Base-by-base conservation (phyloP, 305 asterid species). In the Nicotiana rustica region DNA sequence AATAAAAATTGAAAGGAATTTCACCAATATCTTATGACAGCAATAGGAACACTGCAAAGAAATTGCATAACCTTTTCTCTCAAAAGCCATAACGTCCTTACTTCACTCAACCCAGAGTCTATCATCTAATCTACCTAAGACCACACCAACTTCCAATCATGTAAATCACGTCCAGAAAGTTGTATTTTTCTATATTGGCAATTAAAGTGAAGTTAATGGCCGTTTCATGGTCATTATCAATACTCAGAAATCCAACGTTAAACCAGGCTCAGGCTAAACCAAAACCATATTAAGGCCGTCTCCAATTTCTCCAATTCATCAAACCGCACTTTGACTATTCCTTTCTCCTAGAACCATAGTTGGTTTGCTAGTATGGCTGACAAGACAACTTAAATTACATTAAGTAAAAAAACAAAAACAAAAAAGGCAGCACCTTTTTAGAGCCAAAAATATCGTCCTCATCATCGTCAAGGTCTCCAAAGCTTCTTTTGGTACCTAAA, bases 401-500 rank as follows among this genome's bases (percentile, higher is more conserved):
- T 17, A 15, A 68, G 36, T 0, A 33, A 67, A 36, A 36, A 18
- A 67, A 44, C 13, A 7, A 67, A 17, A 60, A 18, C 10, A 29
- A 15, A 35, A 19, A 8, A 0, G 41, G 36, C 35, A 49, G 7
- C 25, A 89, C 98, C 97, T 95, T 95, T 83, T 90, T 94, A 4
- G 98, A 87, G 82, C 97, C 95, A 88, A 95, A 95, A 77, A 95
- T 87, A 79, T 94, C 97, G 15, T 92, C 98, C 56, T 95, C 98
- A 9, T 94, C 97, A 41, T 95, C 97, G 61, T 90, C 98, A 13
- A 95, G 88, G 73, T 94, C 97, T 62, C 91, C 95, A 70, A 92
- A 92, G 85, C 90, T 81, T 90, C 97, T 92, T 91, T 94, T 95
- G 65, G 44, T 76, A 44, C 95, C 99, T 95, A 65, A 83, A 77